Percentiles rank a stretch among this genome's conserved stretches.
These are phyloP conservation scores for Neurospora sp. DNA, from an alignment of 495 filamentous ascomycete species.

Conservation along the genomic window DNA sequence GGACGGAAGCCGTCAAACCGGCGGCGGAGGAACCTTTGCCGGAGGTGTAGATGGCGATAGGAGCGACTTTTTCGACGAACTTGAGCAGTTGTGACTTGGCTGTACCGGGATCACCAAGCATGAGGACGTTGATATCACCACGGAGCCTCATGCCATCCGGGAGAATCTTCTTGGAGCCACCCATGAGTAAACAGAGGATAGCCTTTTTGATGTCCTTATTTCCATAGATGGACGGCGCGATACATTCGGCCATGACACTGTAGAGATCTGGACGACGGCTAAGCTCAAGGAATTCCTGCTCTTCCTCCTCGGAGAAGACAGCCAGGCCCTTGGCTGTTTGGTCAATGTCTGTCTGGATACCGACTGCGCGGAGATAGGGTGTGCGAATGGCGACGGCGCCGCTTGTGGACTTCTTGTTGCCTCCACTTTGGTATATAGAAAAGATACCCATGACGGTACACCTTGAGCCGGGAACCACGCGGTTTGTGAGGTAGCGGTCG, in stretches of 20 bases:
- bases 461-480: constrained; percentile 88
- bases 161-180: constrained; percentile 96
- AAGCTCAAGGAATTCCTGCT: constrained; percentile 93
- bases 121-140: constrained; percentile 96
- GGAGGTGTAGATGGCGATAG: constrained; percentile 97
- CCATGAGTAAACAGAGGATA: constrained; percentile 91
- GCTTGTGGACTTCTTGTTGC: constrained; percentile 63
- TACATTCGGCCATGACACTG: constrained; percentile 78
- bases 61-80: constrained; percentile 93
- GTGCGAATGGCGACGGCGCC: constrained; percentile 90
- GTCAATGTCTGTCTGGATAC: constrained; percentile 83
- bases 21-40: constrained; percentile 98
- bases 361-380: constrained; percentile 90
- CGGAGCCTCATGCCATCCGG: constrained; percentile 97
- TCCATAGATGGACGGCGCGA: constrained; percentile 96
- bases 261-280: constrained; percentile 88
- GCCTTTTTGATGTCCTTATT: constrained; percentile 96
- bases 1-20: constrained; percentile 95
- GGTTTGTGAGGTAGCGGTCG: constrained; percentile 91
- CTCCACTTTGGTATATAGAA: constrained; percentile 91
- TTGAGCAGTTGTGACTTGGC: constrained; percentile 97
- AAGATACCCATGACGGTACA: constrained; percentile 97
- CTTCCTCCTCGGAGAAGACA: constrained; percentile 88
- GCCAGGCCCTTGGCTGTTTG: constrained; percentile 79
- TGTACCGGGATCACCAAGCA: constrained; percentile 96